Evolutionary conservation across 2,329 filamentous ascomycete species (phyloP), one percentile per base, ranked within the genome.

Genomic region (Trichoderma sp.): DNA sequence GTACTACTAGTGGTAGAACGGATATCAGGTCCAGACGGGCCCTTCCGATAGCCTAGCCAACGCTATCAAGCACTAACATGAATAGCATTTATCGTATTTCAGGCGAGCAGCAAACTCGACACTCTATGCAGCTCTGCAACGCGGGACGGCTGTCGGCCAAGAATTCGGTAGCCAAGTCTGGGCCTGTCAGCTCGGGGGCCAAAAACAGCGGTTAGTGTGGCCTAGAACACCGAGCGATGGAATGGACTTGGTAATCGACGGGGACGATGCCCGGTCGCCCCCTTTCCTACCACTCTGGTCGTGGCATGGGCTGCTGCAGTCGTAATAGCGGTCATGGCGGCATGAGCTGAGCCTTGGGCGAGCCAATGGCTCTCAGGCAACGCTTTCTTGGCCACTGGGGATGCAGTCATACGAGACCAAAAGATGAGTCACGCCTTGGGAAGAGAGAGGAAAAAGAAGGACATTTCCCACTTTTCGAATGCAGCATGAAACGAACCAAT

Each of bases 131-230:
- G 51, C 14, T 46, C 46, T 39, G 37, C 26, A 58, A 34, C 51
- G 52, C 52, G 63, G 51, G 30, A 66, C 39, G 63, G 54, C 63
- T 66, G 54, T 66, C 54, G 63, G 61, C 34, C 46, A 39, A 65
- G 61, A 21, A 13, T 14, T 58, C 63, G 63, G 63, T 16, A 59
- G 43, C 63, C 63, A 59, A 39, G 37, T 49, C 16, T 37, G 26
- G 56, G 54, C 39, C 21, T 43, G 54, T 66, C 63, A 66, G 63
- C 63, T 66, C 63, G 63, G 63, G 63, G 63, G 63, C 63, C 54
- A 59, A 51, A 59, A 66, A 34, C 18, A n/a, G 54, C 26, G 54
- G 26, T 26, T 39, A 43, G 32, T 16, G 21, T 37, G 30, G 18
- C 59, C 49, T 64, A 49, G 32, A 51, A 64, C 32, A 46, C 4